Percentiles rank a stretch among this genome's conserved stretches.
phyloP scores from a whole-genome alignment of 192 early-diverging fungal genomes.

The Rhizophagus clarus region DNA sequence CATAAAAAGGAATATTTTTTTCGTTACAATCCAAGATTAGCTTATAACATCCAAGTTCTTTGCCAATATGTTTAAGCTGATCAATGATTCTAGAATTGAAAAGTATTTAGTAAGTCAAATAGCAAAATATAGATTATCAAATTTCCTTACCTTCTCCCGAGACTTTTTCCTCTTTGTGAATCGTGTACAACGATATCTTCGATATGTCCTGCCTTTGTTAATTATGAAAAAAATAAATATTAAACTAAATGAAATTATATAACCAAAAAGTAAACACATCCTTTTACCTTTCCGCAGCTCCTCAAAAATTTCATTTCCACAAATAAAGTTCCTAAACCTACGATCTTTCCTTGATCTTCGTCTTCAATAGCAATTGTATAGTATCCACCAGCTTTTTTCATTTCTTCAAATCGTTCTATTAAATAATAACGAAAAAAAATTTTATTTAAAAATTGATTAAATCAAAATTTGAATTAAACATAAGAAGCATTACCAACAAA shows the following conservation, averaged over 20 bases:
- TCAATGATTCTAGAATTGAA: constrained; percentile 68
- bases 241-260: not conserved
- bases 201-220: constrained; percentile 77
- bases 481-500: constrained; percentile 57
- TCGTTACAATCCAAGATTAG: constrained; percentile 70
- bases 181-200: constrained; percentile 86
- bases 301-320: constrained; percentile 92
- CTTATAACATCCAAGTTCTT: constrained; percentile 89
- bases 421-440: not conserved
- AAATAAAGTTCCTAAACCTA: constrained; percentile 84
- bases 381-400: constrained; percentile 69
- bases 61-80: constrained; percentile 77
- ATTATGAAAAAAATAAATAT: not conserved
- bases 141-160: constrained; percentile 53
- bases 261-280: not conserved
- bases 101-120: not conserved
- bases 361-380: constrained; percentile 89
- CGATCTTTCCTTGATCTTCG: constrained; percentile 55
- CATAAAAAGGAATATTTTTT: constrained; percentile 88
- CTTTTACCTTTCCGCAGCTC: constrained; percentile 64
- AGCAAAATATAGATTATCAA: not conserved
- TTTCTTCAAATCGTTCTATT: constrained; percentile 72
- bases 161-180: constrained; percentile 70
- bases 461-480: not conserved
- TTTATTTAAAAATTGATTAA: not conserved